phyloP scores from a whole-genome alignment of 306 rosid genomes.

The Quercus cerris region DNA sequence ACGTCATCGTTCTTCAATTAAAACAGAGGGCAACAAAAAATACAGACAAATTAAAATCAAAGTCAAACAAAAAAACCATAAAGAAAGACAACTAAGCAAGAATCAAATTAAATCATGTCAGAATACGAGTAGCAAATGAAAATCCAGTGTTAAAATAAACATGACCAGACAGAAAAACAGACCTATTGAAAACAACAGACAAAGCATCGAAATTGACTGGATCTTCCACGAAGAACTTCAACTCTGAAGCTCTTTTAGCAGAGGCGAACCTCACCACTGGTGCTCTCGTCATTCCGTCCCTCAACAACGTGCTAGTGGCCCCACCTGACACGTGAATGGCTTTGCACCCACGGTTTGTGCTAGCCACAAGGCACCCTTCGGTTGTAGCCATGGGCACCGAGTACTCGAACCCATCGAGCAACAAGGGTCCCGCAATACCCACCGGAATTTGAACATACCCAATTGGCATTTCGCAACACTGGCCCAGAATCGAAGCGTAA shows the following conservation, averaged over 20 bases:
- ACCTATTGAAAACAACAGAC: constrained; percentile 63
- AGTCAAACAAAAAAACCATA: not conserved
- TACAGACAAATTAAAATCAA: not conserved
- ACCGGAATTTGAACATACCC: constrained; percentile 89
- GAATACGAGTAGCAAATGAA: not conserved
- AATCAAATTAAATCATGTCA: not conserved
- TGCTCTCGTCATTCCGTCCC: constrained; percentile 86
- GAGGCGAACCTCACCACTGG: constrained; percentile 76
- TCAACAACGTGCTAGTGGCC: constrained; percentile 53
- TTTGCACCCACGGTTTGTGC: constrained; percentile 86
- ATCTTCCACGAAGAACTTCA: constrained; percentile 77
- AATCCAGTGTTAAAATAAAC: no score
- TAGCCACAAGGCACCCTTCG: constrained; percentile 85
- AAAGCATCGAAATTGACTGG: constrained; percentile 59
- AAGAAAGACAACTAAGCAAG: not conserved
- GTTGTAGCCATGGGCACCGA: constrained; percentile 90
- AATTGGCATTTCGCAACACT: constrained; percentile 96
- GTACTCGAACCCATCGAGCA: constrained; percentile 59
- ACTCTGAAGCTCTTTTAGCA: constrained; percentile 67
- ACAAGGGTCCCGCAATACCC: constrained; percentile 87
- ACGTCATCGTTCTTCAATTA: not conserved
- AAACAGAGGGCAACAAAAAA: not conserved
- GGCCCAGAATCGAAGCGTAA: constrained; percentile 80
- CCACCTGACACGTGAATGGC: constrained; percentile 77
- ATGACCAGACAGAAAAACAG: not conserved